Percentiles rank a stretch among this genome's conserved stretches.
These are phyloP conservation scores for Podila epicladia DNA, from an alignment of 192 early-diverging fungal species.

Conservation along the genomic window DNA sequence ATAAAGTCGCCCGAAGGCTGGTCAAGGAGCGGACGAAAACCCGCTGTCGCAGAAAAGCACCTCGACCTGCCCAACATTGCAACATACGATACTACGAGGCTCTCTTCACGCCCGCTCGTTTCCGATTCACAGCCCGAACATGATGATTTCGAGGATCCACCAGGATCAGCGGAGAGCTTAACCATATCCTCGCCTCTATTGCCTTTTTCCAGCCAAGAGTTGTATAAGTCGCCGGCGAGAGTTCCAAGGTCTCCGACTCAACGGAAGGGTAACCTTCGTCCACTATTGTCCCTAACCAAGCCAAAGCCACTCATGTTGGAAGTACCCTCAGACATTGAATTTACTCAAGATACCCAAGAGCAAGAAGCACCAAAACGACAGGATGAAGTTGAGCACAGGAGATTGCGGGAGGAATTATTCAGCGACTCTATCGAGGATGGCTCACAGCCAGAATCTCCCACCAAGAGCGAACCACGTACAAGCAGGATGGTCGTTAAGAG, in stretches of 20 bases:
- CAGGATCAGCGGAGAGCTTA: background rate
- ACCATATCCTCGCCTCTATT: background rate
- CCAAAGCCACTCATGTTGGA: conserved; percentile 29
- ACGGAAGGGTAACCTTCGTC: background rate
- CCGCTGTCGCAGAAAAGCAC: conserved; percentile 7
- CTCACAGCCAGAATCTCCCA: background rate
- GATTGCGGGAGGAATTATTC: conserved; percentile 16
- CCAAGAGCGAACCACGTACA: background rate
- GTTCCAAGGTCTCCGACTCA: background rate
- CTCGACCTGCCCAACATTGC: conserved; percentile 12
- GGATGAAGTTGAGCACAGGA: conserved; percentile 14
- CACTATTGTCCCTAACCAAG: conserved; percentile 10
- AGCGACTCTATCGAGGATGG: conserved; percentile 5
- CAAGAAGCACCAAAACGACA: background rate
- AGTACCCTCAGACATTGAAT: conserved; percentile 13
- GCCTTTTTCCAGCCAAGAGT: background rate
- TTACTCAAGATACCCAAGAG: background rate
- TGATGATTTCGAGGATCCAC: background rate
- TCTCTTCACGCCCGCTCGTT: conserved; percentile 2
- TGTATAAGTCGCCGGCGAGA: background rate
- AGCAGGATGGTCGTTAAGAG: background rate
- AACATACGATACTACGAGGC: background rate
- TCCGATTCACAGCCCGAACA: conserved; percentile 35
- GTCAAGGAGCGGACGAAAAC: background rate
- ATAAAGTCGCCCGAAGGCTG: background rate